Conservation (phyloP, 1,284 basidiomycete genomes). For the Pyrrhoderma lamaoense region DNA sequence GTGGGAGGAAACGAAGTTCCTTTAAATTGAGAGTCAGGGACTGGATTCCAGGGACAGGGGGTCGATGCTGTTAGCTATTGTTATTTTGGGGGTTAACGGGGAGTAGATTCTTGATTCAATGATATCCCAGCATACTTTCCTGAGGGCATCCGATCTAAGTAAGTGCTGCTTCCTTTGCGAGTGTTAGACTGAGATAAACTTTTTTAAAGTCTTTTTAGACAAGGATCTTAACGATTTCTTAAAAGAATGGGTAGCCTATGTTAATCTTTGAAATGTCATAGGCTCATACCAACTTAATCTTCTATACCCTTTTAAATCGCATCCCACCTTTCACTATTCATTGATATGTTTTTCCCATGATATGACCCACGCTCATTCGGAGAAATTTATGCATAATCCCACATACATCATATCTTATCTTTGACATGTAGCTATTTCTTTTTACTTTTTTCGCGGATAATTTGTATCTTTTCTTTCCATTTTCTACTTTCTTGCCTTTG, state of each 20-base stretch:
- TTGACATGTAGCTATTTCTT: constrained; percentile 5
- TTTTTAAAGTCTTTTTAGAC: too few species aligned
- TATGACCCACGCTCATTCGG: constrained; percentile 9
- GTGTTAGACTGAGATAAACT: too few species aligned
- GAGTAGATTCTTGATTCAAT: constrained; percentile 1
- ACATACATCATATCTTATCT: not conserved
- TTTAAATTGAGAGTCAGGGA: constrained; percentile 52
- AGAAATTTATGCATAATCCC: not conserved
- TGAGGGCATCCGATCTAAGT: too few species aligned
- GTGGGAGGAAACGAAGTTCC: constrained; percentile 46
- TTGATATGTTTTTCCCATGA: constrained; percentile 12
- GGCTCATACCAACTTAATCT: constrained; percentile 13
- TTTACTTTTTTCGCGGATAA: constrained; percentile 11
- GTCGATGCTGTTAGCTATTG: constrained; percentile 26
- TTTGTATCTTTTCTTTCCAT: constrained; percentile 13
- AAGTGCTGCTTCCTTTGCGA: too few species aligned
- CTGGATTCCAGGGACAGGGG: constrained; percentile 44
- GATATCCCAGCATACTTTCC: not conserved
- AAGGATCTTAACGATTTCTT: not conserved
- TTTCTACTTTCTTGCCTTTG: not conserved
- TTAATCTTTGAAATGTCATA: constrained; percentile 14
- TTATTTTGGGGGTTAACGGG: not conserved
- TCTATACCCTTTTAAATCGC: constrained; percentile 13
- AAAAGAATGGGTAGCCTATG: not conserved
- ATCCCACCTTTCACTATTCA: constrained; percentile 4